phyloP scores from a whole-genome alignment of 345 rosid species.

The Brassica cretica region DNA sequence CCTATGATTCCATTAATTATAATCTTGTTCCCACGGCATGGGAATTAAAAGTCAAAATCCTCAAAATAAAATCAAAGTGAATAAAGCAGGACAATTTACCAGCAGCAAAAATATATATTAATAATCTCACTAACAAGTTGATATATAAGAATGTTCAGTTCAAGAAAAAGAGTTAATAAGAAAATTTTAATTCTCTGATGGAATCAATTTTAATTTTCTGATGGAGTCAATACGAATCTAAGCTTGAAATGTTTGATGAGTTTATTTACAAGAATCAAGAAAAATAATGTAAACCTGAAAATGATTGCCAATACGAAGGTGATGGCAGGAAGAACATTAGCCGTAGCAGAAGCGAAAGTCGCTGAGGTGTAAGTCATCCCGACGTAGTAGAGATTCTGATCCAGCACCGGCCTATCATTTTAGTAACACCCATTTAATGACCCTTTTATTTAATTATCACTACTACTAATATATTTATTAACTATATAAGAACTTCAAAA shows the following conservation, averaged over 20 bases:
- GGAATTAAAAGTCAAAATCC: conserved; percentile 25
- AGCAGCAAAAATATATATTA: background rate
- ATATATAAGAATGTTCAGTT: no score
- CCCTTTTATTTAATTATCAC: background rate
- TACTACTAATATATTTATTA: background rate
- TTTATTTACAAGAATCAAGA: background rate
- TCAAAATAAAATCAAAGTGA: conserved; percentile 27
- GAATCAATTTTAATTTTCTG: background rate
- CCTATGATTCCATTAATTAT: conserved; percentile 27
- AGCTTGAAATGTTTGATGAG: background rate
- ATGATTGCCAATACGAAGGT: conserved; percentile 80
- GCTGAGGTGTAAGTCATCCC: conserved; percentile 94
- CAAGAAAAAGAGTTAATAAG: no score
- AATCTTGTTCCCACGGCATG: conserved; percentile 33
- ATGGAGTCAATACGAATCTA: conserved; percentile 3
- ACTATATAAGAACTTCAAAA: background rate
- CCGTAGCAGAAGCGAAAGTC: conserved; percentile 76
- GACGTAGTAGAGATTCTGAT: conserved; percentile 79
- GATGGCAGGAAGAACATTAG: conserved; percentile 75
- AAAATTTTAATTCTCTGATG: no score
- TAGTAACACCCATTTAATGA: conserved; percentile 6
- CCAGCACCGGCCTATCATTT: conserved; percentile 82
- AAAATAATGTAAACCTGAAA: conserved; percentile 56
- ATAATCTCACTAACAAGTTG: no score
- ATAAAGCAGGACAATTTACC: background rate